Conservation (phyloP, 768 basidiomycete genomes). For the Sistotremastrum niveocremeum region DNA sequence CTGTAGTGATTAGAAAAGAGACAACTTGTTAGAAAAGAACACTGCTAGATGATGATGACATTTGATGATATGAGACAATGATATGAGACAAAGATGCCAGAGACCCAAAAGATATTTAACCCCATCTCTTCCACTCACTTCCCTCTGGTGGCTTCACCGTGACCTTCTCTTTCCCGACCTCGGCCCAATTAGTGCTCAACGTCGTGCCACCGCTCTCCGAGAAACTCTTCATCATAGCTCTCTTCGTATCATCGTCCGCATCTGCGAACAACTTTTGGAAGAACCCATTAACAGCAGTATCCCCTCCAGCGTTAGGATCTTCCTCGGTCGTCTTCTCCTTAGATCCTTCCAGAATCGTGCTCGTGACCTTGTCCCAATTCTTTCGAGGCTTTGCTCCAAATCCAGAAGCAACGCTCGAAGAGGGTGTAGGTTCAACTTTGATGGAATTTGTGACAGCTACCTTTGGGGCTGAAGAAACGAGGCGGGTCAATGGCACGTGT, state of each 20-base stretch:
- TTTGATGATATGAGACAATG: slow-evolving; percentile 1
- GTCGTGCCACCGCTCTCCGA: slow-evolving; percentile 91
- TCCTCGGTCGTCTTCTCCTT: slow-evolving; percentile 58
- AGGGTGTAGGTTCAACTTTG: too few relatives aligned
- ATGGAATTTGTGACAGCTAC: too few relatives aligned
- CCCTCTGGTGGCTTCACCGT: slow-evolving; percentile 77
- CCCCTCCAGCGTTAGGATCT: slow-evolving; percentile 85
- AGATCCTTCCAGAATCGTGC: slow-evolving; percentile 48
- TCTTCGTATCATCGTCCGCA: slow-evolving; percentile 81
- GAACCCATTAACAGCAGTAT: slow-evolving; percentile 72
- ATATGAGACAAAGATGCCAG: not conserved
- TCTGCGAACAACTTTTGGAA: slow-evolving; percentile 86
- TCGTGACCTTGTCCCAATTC: slow-evolving; percentile 86
- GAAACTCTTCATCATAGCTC: slow-evolving; percentile 98
- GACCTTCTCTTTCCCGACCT: slow-evolving; percentile 57
- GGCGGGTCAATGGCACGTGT: slow-evolving; percentile 19
- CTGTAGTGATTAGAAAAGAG: too few relatives aligned
- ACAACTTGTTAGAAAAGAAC: too few relatives aligned
- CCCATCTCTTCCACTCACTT: slow-evolving; percentile 75
- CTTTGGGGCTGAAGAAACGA: not conserved
- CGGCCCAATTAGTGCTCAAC: slow-evolving; percentile 91
- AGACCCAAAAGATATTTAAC: slow-evolving; percentile 7
- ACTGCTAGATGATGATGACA: slow-evolving; percentile 1
- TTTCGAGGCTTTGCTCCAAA: slow-evolving; percentile 30
- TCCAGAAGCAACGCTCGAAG: too few relatives aligned